phyloP scores from a whole-genome alignment of 1,284 basidiomycete genomes.

The Chalciporus sp. region DNA sequence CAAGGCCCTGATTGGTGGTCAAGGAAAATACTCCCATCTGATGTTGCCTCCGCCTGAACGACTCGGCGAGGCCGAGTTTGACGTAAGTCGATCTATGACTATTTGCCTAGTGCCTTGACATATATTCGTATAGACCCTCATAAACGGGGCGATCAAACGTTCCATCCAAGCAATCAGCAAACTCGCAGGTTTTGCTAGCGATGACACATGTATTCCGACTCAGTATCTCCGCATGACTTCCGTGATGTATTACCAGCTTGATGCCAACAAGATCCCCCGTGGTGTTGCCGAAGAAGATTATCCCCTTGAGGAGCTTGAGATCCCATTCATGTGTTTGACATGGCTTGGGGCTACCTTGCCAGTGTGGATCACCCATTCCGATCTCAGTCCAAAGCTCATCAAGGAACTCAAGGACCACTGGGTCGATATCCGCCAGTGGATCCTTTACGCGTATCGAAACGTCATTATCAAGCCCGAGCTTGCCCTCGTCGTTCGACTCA shows the following conservation, averaged over 20 bases:
- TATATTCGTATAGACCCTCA: slow-evolving; percentile 14
- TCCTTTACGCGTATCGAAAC: slow-evolving; percentile 25
- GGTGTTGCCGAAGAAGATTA: slow-evolving; percentile 6
- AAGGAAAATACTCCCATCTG: background rate
- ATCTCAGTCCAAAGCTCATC: slow-evolving; percentile 17
- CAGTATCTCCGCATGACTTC: slow-evolving; percentile 28
- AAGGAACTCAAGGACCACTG: slow-evolving; percentile 20
- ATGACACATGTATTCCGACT: slow-evolving; percentile 13
- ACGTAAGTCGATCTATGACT: slow-evolving; percentile 11
- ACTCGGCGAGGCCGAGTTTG: slow-evolving; percentile 19
- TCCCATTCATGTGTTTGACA: slow-evolving; percentile 16
- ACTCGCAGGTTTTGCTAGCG: slow-evolving; percentile 19
- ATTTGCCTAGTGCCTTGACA: background rate
- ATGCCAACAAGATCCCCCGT: slow-evolving; percentile 20
- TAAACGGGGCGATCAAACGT: slow-evolving; percentile 8
- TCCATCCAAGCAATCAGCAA: slow-evolving; percentile 17
- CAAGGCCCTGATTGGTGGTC: background rate
- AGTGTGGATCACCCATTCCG: slow-evolving; percentile 24
- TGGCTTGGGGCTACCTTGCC: slow-evolving; percentile 27
- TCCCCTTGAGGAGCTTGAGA: slow-evolving; percentile 11
- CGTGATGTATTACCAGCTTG: slow-evolving; percentile 26
- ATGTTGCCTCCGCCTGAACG: background rate
- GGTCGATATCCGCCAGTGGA: slow-evolving; percentile 29
- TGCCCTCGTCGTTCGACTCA: slow-evolving; percentile 12
- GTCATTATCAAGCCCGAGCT: slow-evolving; percentile 12